These are phyloP conservation scores for Blumeria hordei DNA, from an alignment of 2,329 filamentous ascomycete genomes.

Conservation along the genomic window DNA sequence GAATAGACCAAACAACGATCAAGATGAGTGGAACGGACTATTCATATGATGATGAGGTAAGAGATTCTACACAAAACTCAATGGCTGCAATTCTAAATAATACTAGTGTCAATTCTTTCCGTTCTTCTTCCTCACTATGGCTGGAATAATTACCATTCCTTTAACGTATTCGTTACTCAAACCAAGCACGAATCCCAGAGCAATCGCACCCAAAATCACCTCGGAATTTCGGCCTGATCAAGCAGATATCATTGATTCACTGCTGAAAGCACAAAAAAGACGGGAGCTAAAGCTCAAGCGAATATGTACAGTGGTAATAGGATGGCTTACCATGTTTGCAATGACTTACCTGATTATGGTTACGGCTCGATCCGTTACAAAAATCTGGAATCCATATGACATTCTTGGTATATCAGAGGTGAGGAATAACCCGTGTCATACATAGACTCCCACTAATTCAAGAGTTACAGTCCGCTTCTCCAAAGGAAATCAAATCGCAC, in stretches of 20 bases:
- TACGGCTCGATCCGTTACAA: slow-evolving; percentile 44
- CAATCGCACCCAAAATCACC: slow-evolving; percentile 59
- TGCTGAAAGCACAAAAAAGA: slow-evolving; percentile 70
- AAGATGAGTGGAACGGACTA: slow-evolving; percentile 41
- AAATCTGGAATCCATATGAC: slow-evolving; percentile 93
- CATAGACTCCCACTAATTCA: not conserved
- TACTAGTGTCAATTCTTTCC: slow-evolving; percentile 84
- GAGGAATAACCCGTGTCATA: slow-evolving; percentile 5
- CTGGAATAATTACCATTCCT: slow-evolving; percentile 67
- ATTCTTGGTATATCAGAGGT: slow-evolving; percentile 72
- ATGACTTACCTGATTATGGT: slow-evolving; percentile 82
- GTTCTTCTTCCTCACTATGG: slow-evolving; percentile 88
- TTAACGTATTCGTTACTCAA: slow-evolving; percentile 74
- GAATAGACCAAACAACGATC: slow-evolving; percentile 1
- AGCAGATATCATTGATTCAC: slow-evolving; percentile 57
- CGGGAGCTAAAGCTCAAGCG: slow-evolving; percentile 77
- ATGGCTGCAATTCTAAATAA: slow-evolving; percentile 4
- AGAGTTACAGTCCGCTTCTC: slow-evolving; percentile 39
- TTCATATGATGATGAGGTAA: slow-evolving; percentile 84
- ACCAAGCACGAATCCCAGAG: slow-evolving; percentile 51
- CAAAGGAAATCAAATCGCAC: slow-evolving; percentile 77
- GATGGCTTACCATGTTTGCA: slow-evolving; percentile 64
- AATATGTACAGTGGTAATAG: slow-evolving; percentile 46
- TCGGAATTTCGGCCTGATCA: slow-evolving; percentile 61
- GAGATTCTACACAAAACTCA: slow-evolving; percentile 4